Evolutionary conservation across 768 basidiomycete species (phyloP), one percentile per base, ranked within the genome.

Genomic region (Russula earlei): DNA sequence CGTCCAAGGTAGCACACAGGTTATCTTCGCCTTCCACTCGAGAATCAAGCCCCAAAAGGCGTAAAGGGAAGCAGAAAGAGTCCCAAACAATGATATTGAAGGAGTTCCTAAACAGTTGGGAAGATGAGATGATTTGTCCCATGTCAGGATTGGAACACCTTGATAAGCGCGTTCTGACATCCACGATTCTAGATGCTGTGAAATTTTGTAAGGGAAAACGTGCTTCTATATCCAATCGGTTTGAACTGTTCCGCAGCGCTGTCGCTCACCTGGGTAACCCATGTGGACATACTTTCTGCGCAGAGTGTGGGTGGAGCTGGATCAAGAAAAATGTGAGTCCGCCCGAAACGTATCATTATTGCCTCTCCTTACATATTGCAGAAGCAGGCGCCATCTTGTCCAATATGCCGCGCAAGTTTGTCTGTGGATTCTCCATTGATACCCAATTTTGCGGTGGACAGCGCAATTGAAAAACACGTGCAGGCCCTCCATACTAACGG

Each of bases 231-330:
- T 52, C 8, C 24, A n/a, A 25, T 19, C 17, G 27, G 46, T 38
- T 55, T n/a, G 59, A 49, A 51, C 33, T 41, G 8, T 36, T 19
- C 24, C 53, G 14, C 57, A 87, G 86, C 52, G 82, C 78, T 33
- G 77, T 75, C 31, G 73, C 84, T 4, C 81, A 87, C 64, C 58
- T 81, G 25, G 75, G 78, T 22, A 85, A 81, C 63, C 84, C 86
- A 2, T 89, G 87, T 62, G 87, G 87, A 12, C 87, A 89, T 64
- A 81, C 78, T 24, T 78, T 77, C 57, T 89, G 87, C 55, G 87
- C 82, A 8, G 75, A 78, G 40, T 89, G 87, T 63, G 79, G 78
- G 11, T 74, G 77, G 68, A 67, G 72, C 54, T 88, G 85, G 85
- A 70, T 80, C 50, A 62, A 64, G 38, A 72, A 75, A 63, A 79